Base-by-base conservation (phyloP, 2,329 filamentous ascomycete genomes). In the Neocatenulostroma microsporum region DNA sequence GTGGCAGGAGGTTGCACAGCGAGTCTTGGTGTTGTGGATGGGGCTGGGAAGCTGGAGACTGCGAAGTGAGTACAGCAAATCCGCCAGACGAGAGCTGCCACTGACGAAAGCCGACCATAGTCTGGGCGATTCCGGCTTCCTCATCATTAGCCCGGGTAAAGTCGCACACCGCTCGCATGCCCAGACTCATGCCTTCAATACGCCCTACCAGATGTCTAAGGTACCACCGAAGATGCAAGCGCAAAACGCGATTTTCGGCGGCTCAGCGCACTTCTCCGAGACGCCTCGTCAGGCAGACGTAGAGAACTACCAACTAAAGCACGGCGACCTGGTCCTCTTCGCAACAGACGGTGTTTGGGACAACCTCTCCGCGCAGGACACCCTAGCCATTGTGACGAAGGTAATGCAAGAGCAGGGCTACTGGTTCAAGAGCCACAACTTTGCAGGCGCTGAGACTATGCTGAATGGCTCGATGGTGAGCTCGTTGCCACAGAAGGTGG, bases 161-260 rank as follows among this genome's bases (percentile, higher is more conserved):
- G 84, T 98, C 21, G 82, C 91, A 59, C 76, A 82, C 38, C 81
- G 79, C 55, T 94, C 87, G 2, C 75, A 80, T 31, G 82, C 86
- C 17, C 91, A 98, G 62, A 95, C 87, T 1, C 91, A 98, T 61
- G 87, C 82, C 28, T 98, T 98, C 73, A 98, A 98, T 62, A 96
- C 91, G 0, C 91, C 91, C 0, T 98, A 84, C 57, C 91, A 98
- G 61, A 74, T 98, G 26, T 89, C 86, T 36, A 79, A 94, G 36
- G 80, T 95, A 6, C 89, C 91, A 1, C 76, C 82, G 3, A 77
- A 75, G 50, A 80, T 94, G 63, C 74, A 86, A 39, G 76, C 78
- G 15, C 84, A 91, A 52, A 82, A 87, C 51, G 77, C 80, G 10
- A 76, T 85, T 19, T 96, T 94, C 59, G 89, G 89, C 14, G 85